A percentile compares a stretch with the other conserved stretches of the same genome.
Conservation (phyloP, 331 rosid genomes). For the Dryas integrifolia region DNA sequence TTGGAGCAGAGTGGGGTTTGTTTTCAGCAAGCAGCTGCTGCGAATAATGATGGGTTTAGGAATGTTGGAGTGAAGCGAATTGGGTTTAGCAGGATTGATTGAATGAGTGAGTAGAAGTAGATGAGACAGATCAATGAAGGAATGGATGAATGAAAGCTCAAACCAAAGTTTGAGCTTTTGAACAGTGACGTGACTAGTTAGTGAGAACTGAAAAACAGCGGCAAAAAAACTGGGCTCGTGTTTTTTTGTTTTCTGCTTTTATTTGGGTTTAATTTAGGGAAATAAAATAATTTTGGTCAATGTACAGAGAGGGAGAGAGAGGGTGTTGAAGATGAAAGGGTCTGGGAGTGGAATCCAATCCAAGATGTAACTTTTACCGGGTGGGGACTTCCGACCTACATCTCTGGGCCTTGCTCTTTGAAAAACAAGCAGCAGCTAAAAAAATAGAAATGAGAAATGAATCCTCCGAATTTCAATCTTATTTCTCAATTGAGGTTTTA, state of each 20-base stretch:
- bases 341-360: constrained; percentile 6
- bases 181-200: constrained; percentile 10
- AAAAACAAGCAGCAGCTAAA: constrained; percentile 1
- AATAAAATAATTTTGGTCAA: constrained; percentile 51
- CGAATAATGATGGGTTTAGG: constrained; percentile 46
- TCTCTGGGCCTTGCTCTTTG: constrained; percentile 21
- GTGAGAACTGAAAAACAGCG: not conserved
- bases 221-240: constrained; percentile 14
- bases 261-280: constrained; percentile 28
- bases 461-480: constrained; percentile 26
- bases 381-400: not conserved
- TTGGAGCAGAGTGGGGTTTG: constrained; percentile 44
- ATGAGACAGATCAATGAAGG: not conserved
- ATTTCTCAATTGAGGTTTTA: constrained; percentile 2
- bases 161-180: constrained; percentile 5
- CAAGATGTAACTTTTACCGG: not conserved
- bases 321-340: not conserved
- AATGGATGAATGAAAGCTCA: not conserved
- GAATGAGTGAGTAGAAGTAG: constrained; percentile 9
- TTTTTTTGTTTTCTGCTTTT: not conserved
- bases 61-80: constrained; percentile 48
- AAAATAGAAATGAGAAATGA: not conserved
- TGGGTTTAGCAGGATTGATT: constrained; percentile 58
- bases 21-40: constrained; percentile 30
- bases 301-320: constrained; percentile 50